Base-by-base conservation (phyloP, 805 yeast species). In the Ogataea nakhonphanomensis region DNA sequence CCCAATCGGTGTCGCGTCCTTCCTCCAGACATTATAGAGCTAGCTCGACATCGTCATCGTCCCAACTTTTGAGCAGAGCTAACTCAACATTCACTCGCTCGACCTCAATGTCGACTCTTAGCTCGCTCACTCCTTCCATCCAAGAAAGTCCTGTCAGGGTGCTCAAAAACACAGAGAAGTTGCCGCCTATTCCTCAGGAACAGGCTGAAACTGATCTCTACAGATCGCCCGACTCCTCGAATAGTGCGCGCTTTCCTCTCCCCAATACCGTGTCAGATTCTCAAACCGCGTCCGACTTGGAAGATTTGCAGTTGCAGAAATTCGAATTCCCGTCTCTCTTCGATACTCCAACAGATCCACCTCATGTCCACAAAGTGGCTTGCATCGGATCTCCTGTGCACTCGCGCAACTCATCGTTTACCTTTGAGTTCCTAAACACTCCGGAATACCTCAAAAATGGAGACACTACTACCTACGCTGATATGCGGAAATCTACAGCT, bases 31-130 rank as follows among this genome's bases (percentile, higher is more conserved):
- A 45, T 30, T 24, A 42, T 6, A 49, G 55, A 38, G 40, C 47
- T 1, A 38, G 42, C 20, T 45, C 55, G 8, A 33, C 40, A 15
- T 43, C 57, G 7, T 48, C 57, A 2, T 26, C 40, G n/a, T 42
- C 55, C n/a, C 48, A 49, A 33, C 42, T 49, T 5, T 34, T 48
- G 27, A 48, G 53, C 42, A 44, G 55, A 35, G 42, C 57, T 5
- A 51, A 46, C 36, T 55, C 60, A 6, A 47, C 55, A 11, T 60
- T 59, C 42, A 58, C 65, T 8, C 53, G 64, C 45, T 43, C 59
- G 5, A 54, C 57, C 9, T 58, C 63, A 4, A 44, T 53, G 9
- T 47, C 57, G 10, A 58, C 64, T 2, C 37, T 56, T 22, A 44
- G 48, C 21, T 53, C 61, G 15, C 24, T 46, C 7, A 33, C 44